Evolutionary conservation across 2,329 filamentous ascomycete species (phyloP).

Genomic region (Aspergillus brunneoviolaceus): DNA sequence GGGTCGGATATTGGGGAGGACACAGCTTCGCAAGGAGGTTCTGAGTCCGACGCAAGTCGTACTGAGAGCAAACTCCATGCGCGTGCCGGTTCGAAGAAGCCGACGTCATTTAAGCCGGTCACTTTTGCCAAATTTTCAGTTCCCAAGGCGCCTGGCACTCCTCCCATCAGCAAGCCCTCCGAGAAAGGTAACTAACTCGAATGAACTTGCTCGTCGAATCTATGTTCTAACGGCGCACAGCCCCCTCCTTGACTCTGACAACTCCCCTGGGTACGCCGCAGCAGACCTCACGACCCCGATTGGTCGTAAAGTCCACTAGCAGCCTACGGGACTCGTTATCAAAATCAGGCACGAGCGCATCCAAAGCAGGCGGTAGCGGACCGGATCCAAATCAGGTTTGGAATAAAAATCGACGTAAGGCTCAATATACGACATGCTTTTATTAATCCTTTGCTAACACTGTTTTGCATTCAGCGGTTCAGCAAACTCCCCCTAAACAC

Average conservation of each 20-base stretch:
- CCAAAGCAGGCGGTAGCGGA: conserved; percentile 49
- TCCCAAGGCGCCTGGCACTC: conserved; percentile 59
- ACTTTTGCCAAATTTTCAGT: conserved; percentile 67
- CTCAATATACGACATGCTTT: not conserved
- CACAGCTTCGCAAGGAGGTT: conserved; percentile 50
- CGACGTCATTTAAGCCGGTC: conserved; percentile 63
- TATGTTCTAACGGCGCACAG: conserved; percentile 22
- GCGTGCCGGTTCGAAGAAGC: conserved; percentile 59
- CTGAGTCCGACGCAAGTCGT: conserved; percentile 63
- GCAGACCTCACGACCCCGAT: conserved; percentile 55
- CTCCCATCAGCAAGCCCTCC: conserved; percentile 50
- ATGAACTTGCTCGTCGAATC: not conserved
- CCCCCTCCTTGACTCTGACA: conserved; percentile 35
- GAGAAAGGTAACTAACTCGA: conserved; percentile 54
- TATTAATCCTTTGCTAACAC: conserved; percentile 19
- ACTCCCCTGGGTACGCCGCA: conserved; percentile 41
- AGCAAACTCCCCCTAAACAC: conserved; percentile 60
- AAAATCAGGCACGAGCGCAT: conserved; percentile 48
- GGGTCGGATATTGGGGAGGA: conserved; percentile 41
- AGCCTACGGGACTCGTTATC: conserved; percentile 52
- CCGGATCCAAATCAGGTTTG: conserved; percentile 68
- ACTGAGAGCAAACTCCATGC: conserved; percentile 49
- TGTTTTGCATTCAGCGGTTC: conserved; percentile 43
- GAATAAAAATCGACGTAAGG: conserved; percentile 66
- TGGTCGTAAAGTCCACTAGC: conserved; percentile 63